phyloP scores from a whole-genome alignment of 441 rosid genomes.

The Erysimum cheiri region DNA sequence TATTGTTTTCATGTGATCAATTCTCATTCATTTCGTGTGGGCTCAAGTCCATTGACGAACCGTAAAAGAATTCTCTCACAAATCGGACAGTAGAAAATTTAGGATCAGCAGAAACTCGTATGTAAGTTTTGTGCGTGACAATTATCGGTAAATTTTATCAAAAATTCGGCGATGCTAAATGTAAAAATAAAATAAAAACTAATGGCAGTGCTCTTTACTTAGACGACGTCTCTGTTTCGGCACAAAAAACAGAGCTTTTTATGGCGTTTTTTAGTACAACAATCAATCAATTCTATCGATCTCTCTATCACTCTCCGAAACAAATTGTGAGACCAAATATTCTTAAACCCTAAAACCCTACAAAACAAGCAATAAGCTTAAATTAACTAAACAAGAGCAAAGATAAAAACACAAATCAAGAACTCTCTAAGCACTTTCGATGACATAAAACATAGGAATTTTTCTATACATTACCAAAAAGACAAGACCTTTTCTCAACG shows the following conservation, averaged over 20 bases:
- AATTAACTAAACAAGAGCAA: background rate
- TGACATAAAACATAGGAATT: conserved; percentile 11
- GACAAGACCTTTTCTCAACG: conserved; percentile 34
- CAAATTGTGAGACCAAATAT: conserved; percentile 11
- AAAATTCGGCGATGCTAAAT: no score
- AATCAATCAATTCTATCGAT: conserved; percentile 14
- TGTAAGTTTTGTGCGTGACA: no score
- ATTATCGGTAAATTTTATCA: no score
- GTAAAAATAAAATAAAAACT: no score
- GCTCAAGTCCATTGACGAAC: background rate
- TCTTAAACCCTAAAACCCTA: conserved; percentile 40
- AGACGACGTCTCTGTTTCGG: background rate
- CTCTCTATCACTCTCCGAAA: conserved; percentile 25
- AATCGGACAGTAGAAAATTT: background rate
- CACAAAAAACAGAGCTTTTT: conserved; percentile 10
- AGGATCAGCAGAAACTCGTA: no score
- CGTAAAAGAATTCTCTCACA: background rate
- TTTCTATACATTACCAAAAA: conserved; percentile 35
- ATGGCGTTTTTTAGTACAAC: conserved; percentile 14
- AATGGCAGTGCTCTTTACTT: background rate
- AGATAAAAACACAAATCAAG: conserved; percentile 4
- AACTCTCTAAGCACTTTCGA: conserved; percentile 28
- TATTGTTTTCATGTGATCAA: no score
- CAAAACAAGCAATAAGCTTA: conserved; percentile 24
- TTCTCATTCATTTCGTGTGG: background rate